Base-by-base conservation (phyloP, 169 alveolate species). In the Plasmodium reichenowi region DNA sequence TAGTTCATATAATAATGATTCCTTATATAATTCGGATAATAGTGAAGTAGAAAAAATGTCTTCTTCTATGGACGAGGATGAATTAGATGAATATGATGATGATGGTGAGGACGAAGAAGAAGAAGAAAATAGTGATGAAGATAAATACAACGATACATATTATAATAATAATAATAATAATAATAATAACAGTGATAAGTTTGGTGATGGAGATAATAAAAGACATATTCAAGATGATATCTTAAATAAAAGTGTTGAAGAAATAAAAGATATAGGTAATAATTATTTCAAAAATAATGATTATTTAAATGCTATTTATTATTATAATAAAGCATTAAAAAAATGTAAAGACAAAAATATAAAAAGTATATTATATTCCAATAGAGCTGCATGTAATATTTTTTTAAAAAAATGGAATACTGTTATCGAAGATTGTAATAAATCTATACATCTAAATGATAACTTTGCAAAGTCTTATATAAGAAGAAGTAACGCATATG, bases 311-410 rank as follows among this genome's bases (percentile, higher is more conserved):
- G 96, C 95, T 8, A 74, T 88, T 20, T 90, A 89, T 78, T 85
- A 89, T 88, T 93, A 94, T 64, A 88, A 85, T 72, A 72, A 59
- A 22, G 96, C 96, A 13, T 66, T 93, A 60, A 62, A 43, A 88
- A 47, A 92, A 78, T 91, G 94, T 67, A 94, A 93, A 67, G 91
- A 90, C 60, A 78, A 91, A 68, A 56, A 90, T 70, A 74, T 92
- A 26, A 88, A 89, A 59, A 91, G 96, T 12, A 91, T 92, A 68
- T 62, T 94, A 17, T 93, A 92, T 48, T 92, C 95, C 32, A 94
- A 93, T 90, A 76, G 98, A 63, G 98, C 98, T 29, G 97, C 97
- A 24, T 96, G 97, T 73, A 95, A 96, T 32, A 66, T 94, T 50
- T 92, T 93, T 45, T 74, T 91, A 74, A 90, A 85, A 13, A 92